Conservation (phyloP, 805 yeast species). For the Saccharomyces kudriavzevii region DNA sequence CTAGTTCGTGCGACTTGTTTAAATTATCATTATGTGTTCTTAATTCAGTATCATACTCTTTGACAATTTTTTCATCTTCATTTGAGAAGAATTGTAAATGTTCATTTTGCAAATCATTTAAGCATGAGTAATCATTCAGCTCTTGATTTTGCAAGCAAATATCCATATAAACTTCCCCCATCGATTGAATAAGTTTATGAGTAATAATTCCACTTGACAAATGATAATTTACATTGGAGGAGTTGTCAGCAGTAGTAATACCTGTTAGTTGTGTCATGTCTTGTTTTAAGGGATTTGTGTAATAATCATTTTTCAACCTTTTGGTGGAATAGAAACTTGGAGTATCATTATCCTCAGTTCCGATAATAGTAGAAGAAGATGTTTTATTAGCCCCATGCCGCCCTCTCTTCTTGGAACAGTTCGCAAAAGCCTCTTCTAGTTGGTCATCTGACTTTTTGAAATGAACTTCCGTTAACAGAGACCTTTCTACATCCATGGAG, state of each 20-base stretch:
- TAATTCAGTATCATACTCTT: constrained; percentile 39
- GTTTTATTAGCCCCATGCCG: constrained; percentile 7
- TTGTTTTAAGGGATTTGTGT: constrained; percentile 59
- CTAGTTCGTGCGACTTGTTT: constrained; percentile 26
- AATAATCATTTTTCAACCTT: constrained; percentile 57
- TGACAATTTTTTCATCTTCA: constrained; percentile 39
- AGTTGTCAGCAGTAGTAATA: constrained; percentile 35
- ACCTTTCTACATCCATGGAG: constrained; percentile 70
- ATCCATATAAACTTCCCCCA: constrained; percentile 41
- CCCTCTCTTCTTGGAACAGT: constrained; percentile 23
- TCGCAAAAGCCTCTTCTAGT: constrained; percentile 32
- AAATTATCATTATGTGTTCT: constrained; percentile 9
- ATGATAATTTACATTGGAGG: constrained; percentile 31
- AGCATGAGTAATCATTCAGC: constrained; percentile 36
- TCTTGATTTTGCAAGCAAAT: constrained; percentile 41
- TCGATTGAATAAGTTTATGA: constrained; percentile 52
- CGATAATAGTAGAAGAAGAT: constrained; percentile 4
- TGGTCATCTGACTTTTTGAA: constrained; percentile 41
- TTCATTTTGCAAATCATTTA: constrained; percentile 34
- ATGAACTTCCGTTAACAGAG: constrained; percentile 65
- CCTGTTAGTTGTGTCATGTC: constrained; percentile 44
- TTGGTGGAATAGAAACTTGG: constrained; percentile 47
- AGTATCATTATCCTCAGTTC: constrained; percentile 5
- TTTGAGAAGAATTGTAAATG: constrained; percentile 37
- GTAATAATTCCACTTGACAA: constrained; percentile 41